Conservation (phyloP, 1,139 yeast species). For the Kodamaea alishanica region DNA sequence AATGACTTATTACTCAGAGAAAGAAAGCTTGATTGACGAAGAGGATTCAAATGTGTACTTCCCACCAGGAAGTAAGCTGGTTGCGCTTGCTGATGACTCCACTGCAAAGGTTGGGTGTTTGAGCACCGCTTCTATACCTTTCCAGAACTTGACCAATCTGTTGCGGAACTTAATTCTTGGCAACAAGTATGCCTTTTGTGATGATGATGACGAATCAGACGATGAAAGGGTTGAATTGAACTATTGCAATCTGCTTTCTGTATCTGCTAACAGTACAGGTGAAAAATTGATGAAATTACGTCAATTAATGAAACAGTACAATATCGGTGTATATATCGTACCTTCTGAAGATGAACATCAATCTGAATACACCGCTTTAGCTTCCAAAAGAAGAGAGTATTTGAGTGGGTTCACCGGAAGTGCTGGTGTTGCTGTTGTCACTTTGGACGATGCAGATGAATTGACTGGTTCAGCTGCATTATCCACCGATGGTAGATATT, state of each 20-base stretch:
- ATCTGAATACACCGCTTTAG: conserved; percentile 49
- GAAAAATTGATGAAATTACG: conserved; percentile 35
- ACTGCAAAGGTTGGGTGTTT: not conserved
- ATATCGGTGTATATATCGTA: conserved; percentile 49
- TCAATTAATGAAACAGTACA: conserved; percentile 36
- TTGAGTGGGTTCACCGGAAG: conserved; percentile 56
- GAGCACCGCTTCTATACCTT: not conserved
- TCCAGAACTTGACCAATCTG: not conserved
- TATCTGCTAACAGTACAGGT: conserved; percentile 11
- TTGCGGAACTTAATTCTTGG: conserved; percentile 2
- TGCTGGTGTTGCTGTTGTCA: conserved; percentile 53
- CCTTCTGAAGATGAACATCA: conserved; percentile 64
- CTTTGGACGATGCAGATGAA: conserved; percentile 31
- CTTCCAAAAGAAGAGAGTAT: conserved; percentile 50
- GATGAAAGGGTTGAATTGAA: conserved; percentile 21
- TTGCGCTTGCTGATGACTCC: conserved; percentile 5
- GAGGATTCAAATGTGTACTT: conserved; percentile 1
- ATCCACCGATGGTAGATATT: conserved; percentile 58
- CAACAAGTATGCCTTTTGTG: conserved; percentile 4
- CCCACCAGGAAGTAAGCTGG: conserved; percentile 2
- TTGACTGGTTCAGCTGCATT: conserved; percentile 43
- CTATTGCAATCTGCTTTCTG: conserved; percentile 6
- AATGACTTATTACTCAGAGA: conserved; percentile 3
- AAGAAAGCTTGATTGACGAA: not conserved
- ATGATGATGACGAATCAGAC: conserved; percentile 20